phyloP scores from a whole-genome alignment of 129 eudicot species.

The Flaveria robusta region DNA sequence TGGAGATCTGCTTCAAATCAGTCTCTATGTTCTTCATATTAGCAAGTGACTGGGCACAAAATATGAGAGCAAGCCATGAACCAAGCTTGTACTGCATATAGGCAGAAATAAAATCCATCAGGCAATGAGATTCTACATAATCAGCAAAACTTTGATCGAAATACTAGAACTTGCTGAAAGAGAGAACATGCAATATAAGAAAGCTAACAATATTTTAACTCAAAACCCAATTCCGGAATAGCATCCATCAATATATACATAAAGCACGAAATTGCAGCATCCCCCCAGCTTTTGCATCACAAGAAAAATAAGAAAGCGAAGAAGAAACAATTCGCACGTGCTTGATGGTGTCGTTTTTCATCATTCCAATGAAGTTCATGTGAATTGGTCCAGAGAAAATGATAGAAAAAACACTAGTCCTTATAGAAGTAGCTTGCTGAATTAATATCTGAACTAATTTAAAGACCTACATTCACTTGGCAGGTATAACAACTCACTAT shows the following conservation, averaged over 20 bases:
- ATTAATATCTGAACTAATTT: neutral
- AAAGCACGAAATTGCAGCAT: neutral
- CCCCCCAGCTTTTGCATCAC: neutral
- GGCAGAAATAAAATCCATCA: neutral
- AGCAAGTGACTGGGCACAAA: constrained; percentile 82
- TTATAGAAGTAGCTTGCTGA: neutral
- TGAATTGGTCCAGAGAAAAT: neutral
- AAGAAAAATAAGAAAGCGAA: neutral
- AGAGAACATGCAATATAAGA: neutral
- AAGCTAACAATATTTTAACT: constrained; percentile 1
- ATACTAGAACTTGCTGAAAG: neutral
- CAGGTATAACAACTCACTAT: neutral
- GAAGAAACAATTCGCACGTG: neutral
- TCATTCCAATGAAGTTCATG: neutral
- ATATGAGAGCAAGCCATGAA: constrained; percentile 92
- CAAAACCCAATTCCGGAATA: neutral
- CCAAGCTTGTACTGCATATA: constrained; percentile 76
- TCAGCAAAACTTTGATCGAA: neutral
- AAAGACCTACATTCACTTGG: neutral
- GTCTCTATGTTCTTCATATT: constrained; percentile 90
- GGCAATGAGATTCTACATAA: neutral
- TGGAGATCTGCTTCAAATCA: constrained; percentile 93
- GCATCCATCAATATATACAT: too few species aligned
- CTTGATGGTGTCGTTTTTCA: neutral
- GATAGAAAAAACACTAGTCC: neutral